Conservation (phyloP, 495 filamentous ascomycete species). For the Tuber umbilicatum region DNA sequence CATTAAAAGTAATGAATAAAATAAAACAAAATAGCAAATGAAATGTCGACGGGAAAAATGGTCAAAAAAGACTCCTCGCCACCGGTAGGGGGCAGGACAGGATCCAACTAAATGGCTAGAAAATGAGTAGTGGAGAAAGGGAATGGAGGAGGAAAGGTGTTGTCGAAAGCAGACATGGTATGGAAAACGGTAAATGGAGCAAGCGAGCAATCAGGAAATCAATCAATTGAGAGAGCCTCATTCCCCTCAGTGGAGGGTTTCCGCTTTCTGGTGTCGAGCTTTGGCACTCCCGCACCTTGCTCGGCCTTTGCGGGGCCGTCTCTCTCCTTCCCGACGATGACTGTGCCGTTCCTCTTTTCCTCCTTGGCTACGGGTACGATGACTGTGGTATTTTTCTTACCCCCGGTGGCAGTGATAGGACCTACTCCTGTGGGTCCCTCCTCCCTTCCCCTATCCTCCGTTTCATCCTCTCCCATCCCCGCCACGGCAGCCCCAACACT, state of each 20-base stretch:
- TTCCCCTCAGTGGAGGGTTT: background rate
- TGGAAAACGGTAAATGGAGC: background rate
- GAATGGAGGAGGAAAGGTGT: background rate
- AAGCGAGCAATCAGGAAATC: background rate
- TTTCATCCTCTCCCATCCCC: background rate
- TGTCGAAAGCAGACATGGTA: background rate
- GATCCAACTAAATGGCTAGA: background rate
- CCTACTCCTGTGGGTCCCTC: background rate
- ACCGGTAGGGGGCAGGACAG: background rate
- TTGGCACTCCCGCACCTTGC: background rate
- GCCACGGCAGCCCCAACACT: background rate
- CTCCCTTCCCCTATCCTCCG: background rate
- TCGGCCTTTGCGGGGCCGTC: background rate
- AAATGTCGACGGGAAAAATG: background rate
- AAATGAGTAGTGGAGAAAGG: background rate
- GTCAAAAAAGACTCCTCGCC: background rate
- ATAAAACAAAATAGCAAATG: background rate
- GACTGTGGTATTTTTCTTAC: background rate
- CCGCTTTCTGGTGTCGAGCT: background rate
- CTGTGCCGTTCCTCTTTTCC: background rate
- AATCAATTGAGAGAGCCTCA: background rate
- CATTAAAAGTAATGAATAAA: background rate
- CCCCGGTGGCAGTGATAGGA: background rate
- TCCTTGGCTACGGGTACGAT: background rate
- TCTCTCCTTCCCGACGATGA: background rate